Evolutionary conservation across 108 stramenopile genomes (phyloP), one percentile per base, ranked within the genome.

Genomic region (Discostella pseudostelligera): DNA sequence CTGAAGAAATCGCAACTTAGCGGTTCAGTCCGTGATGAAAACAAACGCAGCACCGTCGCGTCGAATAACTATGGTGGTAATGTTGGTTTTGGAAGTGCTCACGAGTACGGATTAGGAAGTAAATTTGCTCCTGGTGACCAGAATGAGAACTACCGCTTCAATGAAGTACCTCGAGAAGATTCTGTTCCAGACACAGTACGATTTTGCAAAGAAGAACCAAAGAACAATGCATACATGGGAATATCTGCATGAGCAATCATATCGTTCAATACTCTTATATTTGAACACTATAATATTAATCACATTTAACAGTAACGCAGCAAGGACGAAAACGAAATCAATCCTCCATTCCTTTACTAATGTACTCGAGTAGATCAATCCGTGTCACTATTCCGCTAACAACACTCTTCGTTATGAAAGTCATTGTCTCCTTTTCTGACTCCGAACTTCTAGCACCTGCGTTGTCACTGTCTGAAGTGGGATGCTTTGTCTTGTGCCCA

Each of bases 381-480:
- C 88, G 50, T 4, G 84, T 87, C 8, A 91, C 87, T 35, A 91
- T 91, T 0, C 87, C 90, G 70, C 81, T 81, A 35, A 91, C 83
- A 9, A 91, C 89, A 62, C 77, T 69, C 36, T 81, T 69, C 28
- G 54, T 88, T 5, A 76, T 72, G 13, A 88, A 60, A 9, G 65
- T 63, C 69, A 71, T 69, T 25, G 54, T 43, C 47, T 58, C 62
- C 24, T 66, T 68, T 12, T 62, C 53, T 44, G 68, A 61, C 51
- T 76, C 74, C 13, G 61, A 44, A 39, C 65, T 69, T 28, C 56
- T 71, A 25, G 61, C 68, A 53, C 61, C 56, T 1, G 59, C 56
- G 39, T 67, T 55, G 37, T 55, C 47, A 11, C 45, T 57, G 45
- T 78, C 67, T 42, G 55, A 65, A 7, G 63, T 36, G 28, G 39